Evolutionary conservation across 2,329 filamentous ascomycete species (phyloP).

Genomic region (Rugonectria rugulosa): DNA sequence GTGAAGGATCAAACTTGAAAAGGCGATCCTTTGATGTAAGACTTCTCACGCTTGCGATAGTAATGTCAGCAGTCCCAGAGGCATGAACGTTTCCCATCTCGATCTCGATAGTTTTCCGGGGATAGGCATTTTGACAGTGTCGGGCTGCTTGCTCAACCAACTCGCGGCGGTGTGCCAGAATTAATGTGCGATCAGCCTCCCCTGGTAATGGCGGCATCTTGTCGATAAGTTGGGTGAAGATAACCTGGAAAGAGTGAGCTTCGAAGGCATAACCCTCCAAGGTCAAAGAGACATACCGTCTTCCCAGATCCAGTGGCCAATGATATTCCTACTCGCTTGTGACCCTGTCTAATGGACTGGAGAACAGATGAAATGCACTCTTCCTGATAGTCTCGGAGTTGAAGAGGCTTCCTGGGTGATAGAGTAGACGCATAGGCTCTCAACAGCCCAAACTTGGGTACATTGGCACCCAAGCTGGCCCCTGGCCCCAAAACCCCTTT

Average conservation of each 20-base stretch:
- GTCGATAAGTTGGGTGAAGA: conserved; percentile 94
- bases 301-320: conserved; percentile 90
- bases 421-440: conserved; percentile 35
- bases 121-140: conserved; percentile 85
- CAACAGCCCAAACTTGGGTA: conserved; percentile 18
- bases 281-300: conserved; percentile 66
- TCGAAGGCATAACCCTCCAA: background rate
- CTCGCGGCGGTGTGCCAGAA: conserved; percentile 90
- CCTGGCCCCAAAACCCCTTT: conserved; percentile 38
- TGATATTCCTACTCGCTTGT: conserved; percentile 83
- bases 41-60: conserved; percentile 88
- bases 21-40: conserved; percentile 80
- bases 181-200: conserved; percentile 76
- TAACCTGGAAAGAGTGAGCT: conserved; percentile 64
- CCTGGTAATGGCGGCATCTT: conserved; percentile 66
- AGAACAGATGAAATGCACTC: conserved; percentile 89
- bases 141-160: conserved; percentile 91
- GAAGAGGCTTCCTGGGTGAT: conserved; percentile 48
- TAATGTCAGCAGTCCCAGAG: conserved; percentile 86
- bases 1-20: conserved; percentile 78
- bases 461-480: conserved; percentile 15
- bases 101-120: conserved; percentile 81
- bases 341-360: conserved; percentile 70
- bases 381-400: conserved; percentile 85
- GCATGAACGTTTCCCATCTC: conserved; percentile 87